Evolutionary conservation across 164 flowering plant species (phyloP).

Genomic region (Liquidambar formosana): DNA sequence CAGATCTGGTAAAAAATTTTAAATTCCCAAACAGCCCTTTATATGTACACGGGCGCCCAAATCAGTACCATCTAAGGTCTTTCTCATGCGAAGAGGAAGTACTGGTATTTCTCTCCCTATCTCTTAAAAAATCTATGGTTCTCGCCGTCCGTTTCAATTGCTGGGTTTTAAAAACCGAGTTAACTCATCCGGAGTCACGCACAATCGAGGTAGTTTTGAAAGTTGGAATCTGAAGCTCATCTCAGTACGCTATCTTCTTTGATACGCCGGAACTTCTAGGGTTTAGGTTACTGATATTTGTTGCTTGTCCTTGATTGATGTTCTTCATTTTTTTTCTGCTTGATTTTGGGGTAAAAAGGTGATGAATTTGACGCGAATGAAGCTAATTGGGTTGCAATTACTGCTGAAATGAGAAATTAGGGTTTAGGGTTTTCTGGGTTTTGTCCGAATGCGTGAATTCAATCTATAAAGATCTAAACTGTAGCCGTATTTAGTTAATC

Average conservation of each 20-base stretch:
- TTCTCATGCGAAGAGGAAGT: too few relatives aligned
- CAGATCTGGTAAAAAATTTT: too few relatives aligned
- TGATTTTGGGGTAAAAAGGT: too few relatives aligned
- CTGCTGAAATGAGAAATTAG: slow-evolving; percentile 1
- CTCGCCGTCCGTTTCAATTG: slow-evolving; percentile 2
- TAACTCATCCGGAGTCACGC: not conserved
- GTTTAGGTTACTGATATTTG: too few relatives aligned
- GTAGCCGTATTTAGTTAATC: not conserved
- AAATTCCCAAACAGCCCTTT: too few relatives aligned
- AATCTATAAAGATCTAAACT: not conserved
- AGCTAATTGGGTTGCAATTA: not conserved
- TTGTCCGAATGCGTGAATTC: not conserved
- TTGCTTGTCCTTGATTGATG: too few relatives aligned
- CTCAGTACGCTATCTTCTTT: not conserved
- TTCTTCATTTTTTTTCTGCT: too few relatives aligned
- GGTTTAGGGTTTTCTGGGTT: slow-evolving; percentile 25
- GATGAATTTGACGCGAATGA: not conserved
- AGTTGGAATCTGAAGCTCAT: not conserved
- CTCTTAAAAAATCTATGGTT: not conserved
- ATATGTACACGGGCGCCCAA: too few relatives aligned
- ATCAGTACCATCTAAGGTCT: too few relatives aligned
- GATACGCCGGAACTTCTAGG: not conserved
- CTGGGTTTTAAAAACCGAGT: not conserved
- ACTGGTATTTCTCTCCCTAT: not conserved
- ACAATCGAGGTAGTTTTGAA: not conserved